Evolutionary conservation across 371 early-diverging fungal genomes (phyloP), one percentile per base, ranked within the genome.

Genomic region (Mortierella sp.): DNA sequence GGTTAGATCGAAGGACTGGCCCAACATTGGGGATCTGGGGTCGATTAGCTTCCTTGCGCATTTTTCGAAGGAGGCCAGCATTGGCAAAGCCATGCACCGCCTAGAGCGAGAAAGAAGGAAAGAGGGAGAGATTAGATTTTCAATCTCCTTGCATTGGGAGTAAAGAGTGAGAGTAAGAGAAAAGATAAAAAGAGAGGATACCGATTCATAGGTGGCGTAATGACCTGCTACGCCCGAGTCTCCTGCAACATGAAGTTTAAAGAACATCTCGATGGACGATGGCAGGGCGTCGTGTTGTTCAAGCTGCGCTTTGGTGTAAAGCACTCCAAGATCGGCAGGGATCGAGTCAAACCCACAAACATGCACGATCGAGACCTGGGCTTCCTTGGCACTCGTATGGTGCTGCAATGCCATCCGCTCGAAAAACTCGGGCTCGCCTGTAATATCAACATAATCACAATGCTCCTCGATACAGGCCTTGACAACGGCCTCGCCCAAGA

Each of bases 371-470:
- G 87, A 81, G 0, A 93, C 88, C 46, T 85, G 81, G 14, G 88
- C 89, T 53, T 82, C 82, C 59, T 73, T 74, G 7, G 97, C 97
- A 61, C 88, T 76, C 15, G 92, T 88, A 68, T 94, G 85, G 73
- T 94, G 95, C 16, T 86, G 84, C 56, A 90, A 83, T 55, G 88
- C 86, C 83, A 93, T 90, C 15, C 89, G 81, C 64, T 91, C 87
- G 60, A 97, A 90, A 79, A 95, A 97, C 57, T 88, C 89, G 25
- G 94, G 87, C 62, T 92, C 92, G 23, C 91, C 90, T 86, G 86
- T 93, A 23, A 94, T 90, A 83, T 98, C 99, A 12, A 96, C 87
- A 84, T 97, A 98, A 77, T 97, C 84, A 28, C 95, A 91, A 1
- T 83, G 80, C 37, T 88, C 86, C 12, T 90, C 83, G 21, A 98